Base-by-base conservation (phyloP, 805 yeast species). In the Ogataea dorogensis region DNA sequence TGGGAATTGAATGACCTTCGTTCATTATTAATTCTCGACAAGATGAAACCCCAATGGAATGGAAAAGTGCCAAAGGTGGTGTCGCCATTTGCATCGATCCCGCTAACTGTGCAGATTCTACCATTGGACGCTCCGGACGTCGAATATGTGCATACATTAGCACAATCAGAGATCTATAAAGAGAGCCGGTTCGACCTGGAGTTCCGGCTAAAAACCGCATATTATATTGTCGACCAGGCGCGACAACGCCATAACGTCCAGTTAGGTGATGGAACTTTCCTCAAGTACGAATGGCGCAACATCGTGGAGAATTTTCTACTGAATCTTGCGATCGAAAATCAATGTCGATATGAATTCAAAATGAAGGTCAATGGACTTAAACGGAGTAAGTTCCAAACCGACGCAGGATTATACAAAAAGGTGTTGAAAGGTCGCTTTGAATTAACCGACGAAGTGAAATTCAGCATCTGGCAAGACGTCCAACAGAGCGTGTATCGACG, bases 1-100 rank as follows among this genome's bases (percentile, higher is more conserved):
- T 83, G 91, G 91, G 79, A 73, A 31, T 52, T 79, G 33, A 83
- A 83, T 56, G 89, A 81, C 54, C 62, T 79, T 13, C 63, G 91
- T 28, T 78, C 87, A 2, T 56, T 81, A 18, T 60, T 83, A 23
- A 77, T 83, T 17, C 65, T 79, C 15, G 72, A 68, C 20, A 59
- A 54, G 17, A 46, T 73, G 24, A 62, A 59, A 33, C 76, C 77
- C 5, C 79, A 73, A 49, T 81, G 87, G 86, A 61, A 66, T 11
- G 64, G 64, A 6, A 64, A 61, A 37, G 38, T 79, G 5, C 86
- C 86, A 0, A 49, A 55, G 15, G 61, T 76, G 5, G 28, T 45
- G 21, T 53, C 56, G 7, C 59, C 57, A 4, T 50, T 49, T 29
- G 50, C 56, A 13, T 51, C 63, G 6, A 55, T 66, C 11, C 52